Conservation (phyloP, 75 land plant genomes). For the Larix kaempferi region DNA sequence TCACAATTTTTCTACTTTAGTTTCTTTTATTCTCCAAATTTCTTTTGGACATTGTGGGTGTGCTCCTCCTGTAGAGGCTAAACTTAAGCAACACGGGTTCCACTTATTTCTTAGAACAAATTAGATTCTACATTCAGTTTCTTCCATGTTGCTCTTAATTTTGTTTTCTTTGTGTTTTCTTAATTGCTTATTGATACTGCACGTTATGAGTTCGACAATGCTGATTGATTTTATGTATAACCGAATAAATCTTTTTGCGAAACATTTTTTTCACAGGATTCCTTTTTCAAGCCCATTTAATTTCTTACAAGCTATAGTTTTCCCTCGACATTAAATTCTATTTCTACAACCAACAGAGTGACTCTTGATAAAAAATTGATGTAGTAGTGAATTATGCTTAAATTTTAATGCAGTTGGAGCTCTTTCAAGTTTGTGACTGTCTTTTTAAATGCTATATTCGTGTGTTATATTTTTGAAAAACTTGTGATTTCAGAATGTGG, state of each 20-base stretch:
- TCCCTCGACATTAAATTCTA: no score
- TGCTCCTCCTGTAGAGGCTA: no score
- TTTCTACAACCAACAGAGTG: no score
- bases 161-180: not conserved
- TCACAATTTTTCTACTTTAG: no score
- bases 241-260: not conserved
- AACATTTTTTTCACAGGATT: not conserved
- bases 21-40: no score
- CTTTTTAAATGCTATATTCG: not conserved
- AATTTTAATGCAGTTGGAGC: not conserved
- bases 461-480: not conserved
- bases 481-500: not conserved
- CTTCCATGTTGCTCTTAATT: not conserved
- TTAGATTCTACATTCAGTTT: not conserved
- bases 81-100: no score
- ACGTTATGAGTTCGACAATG: not conserved
- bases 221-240: not conserved
- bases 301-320: no score
- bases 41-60: no score
- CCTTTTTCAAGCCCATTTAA: not conserved
- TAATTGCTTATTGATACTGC: not conserved
- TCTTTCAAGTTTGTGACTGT: not conserved
- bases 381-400: no score
- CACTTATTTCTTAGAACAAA: no score
- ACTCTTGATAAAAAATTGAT: no score